Evolutionary conservation across 1,284 basidiomycete genomes (phyloP).

Genomic region (Bondarzewia mesenterica): DNA sequence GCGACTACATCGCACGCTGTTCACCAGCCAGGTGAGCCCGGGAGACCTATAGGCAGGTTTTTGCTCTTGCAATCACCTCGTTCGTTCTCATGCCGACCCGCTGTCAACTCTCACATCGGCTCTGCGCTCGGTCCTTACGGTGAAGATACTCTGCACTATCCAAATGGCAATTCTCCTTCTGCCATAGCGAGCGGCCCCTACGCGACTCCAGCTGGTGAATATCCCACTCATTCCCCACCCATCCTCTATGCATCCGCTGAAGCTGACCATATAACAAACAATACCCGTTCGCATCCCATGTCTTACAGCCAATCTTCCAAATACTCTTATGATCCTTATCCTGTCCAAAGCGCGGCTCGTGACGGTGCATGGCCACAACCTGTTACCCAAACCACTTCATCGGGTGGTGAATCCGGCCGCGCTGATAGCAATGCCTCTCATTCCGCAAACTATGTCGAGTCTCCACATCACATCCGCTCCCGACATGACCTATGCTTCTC

Average conservation of each 20-base stretch:
- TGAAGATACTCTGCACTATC: slow-evolving; percentile 29
- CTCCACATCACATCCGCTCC: slow-evolving; percentile 46
- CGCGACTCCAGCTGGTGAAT: slow-evolving; percentile 23
- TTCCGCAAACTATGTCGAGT: slow-evolving; percentile 48
- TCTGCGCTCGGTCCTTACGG: slow-evolving; percentile 15
- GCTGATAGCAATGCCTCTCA: slow-evolving; percentile 37
- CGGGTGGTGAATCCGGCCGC: slow-evolving; percentile 34
- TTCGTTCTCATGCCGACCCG: slow-evolving; percentile 21
- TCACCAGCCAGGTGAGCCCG: slow-evolving; percentile 33
- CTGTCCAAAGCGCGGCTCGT: slow-evolving; percentile 38
- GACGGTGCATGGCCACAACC: slow-evolving; percentile 44
- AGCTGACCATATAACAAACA: slow-evolving; percentile 6
- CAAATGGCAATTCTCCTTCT: slow-evolving; percentile 33
- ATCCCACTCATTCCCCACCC: slow-evolving; percentile 15
- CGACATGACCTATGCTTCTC: slow-evolving; percentile 44
- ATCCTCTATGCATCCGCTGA: slow-evolving; percentile 15
- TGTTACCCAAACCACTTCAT: slow-evolving; percentile 34
- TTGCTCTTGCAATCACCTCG: slow-evolving; percentile 42
- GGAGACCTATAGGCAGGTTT: slow-evolving; percentile 52
- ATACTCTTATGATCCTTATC: slow-evolving; percentile 47
- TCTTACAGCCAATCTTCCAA: slow-evolving; percentile 33
- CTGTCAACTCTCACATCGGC: slow-evolving; percentile 19
- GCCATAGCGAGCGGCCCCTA: slow-evolving; percentile 32
- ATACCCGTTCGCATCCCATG: slow-evolving; percentile 6
- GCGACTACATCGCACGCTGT: slow-evolving; percentile 56